These are phyloP conservation scores for Microdochium nivale DNA, from an alignment of 2,329 filamentous ascomycete species.

Conservation along the genomic window DNA sequence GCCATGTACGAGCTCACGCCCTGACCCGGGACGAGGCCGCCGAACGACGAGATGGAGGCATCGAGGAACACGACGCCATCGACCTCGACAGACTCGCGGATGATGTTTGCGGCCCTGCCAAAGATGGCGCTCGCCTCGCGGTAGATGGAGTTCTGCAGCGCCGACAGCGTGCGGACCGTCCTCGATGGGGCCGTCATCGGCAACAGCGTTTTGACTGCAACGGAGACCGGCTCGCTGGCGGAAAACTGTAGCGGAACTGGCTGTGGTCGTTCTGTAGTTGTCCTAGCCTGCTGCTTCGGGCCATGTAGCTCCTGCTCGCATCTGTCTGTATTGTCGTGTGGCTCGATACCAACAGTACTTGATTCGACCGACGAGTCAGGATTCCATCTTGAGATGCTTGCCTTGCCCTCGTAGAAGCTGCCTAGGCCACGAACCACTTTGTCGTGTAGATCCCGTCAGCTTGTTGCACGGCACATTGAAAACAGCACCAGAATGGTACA, in stretches of 20 bases:
- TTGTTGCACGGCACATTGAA: too few species aligned
- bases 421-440: conserved; percentile 12
- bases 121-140: background rate
- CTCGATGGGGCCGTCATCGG: background rate
- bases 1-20: background rate
- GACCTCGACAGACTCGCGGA: conserved; percentile 31
- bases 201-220: too few species aligned
- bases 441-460: too few species aligned
- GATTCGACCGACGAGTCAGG: conserved; percentile 7
- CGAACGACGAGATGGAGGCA: conserved; percentile 12
- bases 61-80: conserved; percentile 29
- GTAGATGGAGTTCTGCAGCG: background rate
- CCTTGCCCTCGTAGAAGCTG: conserved; percentile 12
- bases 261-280: too few species aligned
- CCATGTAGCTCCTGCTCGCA: too few species aligned
- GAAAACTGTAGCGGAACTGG: too few species aligned
- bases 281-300: too few species aligned
- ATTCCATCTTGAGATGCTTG: conserved; percentile 10
- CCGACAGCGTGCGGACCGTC: background rate
- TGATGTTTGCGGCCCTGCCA: conserved; percentile 26
- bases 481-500: background rate
- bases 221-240: too few species aligned
- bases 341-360: conserved; percentile 5
- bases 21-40: conserved; percentile 2
- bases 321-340: background rate